These are phyloP conservation scores for Cadophora gregata DNA, from an alignment of 2,329 filamentous ascomycete genomes.

Conservation along the genomic window DNA sequence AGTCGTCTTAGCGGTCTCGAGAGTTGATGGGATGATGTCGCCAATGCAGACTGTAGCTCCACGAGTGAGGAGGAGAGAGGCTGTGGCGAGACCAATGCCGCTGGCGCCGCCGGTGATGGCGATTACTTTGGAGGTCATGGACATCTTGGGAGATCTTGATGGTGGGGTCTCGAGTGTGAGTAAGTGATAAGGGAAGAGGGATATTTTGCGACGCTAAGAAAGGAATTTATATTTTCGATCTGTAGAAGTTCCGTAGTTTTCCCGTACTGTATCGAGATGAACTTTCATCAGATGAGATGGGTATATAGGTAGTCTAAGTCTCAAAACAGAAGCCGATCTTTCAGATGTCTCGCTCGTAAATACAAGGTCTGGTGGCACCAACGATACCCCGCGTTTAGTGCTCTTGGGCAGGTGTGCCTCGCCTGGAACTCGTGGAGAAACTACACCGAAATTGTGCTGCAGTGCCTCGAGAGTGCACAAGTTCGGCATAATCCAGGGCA, in stretches of 20 bases:
- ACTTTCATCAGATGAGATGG: conserved; percentile 1
- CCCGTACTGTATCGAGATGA: background rate
- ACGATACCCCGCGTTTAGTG: conserved; percentile 9
- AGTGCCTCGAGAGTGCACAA: too few relatives aligned
- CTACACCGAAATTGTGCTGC: conserved; percentile 5
- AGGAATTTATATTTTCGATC: background rate
- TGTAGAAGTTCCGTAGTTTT: background rate
- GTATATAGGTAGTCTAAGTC: too few relatives aligned
- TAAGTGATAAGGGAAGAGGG: background rate
- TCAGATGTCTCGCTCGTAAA: too few relatives aligned
- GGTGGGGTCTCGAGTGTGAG: background rate
- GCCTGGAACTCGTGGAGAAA: conserved; percentile 9
- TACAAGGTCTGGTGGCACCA: background rate
- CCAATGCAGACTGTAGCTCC: conserved; percentile 40
- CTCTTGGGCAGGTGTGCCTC: background rate
- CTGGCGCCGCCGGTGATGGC: conserved; percentile 81
- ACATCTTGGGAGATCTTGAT: conserved; percentile 30
- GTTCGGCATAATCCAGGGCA: conserved; percentile 16
- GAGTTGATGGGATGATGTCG: conserved; percentile 30
- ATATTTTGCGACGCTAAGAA: background rate
- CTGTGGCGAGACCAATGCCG: conserved; percentile 77
- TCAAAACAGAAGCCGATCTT: too few relatives aligned
- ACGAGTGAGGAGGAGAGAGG: conserved; percentile 50
- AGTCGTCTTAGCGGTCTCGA: conserved; percentile 42
- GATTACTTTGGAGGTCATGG: conserved; percentile 58